phyloP scores from a whole-genome alignment of 768 basidiomycete genomes.

The Epithele typhae region DNA sequence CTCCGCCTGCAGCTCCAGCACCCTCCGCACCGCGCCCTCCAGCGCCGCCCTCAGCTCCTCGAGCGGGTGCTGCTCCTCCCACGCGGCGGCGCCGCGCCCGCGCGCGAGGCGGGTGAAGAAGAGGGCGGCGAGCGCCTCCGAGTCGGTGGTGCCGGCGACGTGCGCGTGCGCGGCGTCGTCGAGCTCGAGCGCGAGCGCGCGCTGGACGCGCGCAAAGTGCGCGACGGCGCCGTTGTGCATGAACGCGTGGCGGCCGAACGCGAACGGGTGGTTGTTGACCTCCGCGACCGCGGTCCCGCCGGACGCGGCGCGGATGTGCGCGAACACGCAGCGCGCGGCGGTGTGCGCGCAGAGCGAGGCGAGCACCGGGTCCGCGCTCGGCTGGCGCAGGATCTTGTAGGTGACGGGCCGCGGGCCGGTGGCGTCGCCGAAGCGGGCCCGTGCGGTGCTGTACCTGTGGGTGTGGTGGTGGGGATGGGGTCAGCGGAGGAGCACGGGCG shows the following conservation, averaged over 20 bases:
- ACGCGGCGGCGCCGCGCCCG: constrained; percentile 13
- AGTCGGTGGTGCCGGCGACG: constrained; percentile 29
- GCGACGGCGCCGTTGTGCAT: constrained; percentile 30
- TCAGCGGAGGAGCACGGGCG: neutral
- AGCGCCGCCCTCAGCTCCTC: constrained; percentile 20
- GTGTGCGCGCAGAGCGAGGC: constrained; percentile 23
- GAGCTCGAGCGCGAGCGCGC: constrained; percentile 11
- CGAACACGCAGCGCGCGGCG: constrained; percentile 22
- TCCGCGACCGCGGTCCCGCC: constrained; percentile 20
- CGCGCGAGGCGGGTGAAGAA: constrained; percentile 27
- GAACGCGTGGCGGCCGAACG: constrained; percentile 25
- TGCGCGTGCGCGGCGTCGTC: constrained; percentile 17
- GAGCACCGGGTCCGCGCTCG: constrained; percentile 23
- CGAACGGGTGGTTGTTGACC: constrained; percentile 25
- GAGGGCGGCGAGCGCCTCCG: constrained; percentile 27
- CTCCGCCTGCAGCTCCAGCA: constrained; percentile 23
- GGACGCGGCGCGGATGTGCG: constrained; percentile 29
- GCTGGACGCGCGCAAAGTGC: constrained; percentile 18
- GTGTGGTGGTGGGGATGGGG: neutral
- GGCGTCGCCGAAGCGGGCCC: constrained; percentile 22
- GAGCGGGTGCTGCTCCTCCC: constrained; percentile 23
- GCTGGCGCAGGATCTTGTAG: constrained; percentile 25
- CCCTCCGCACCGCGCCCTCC: constrained; percentile 22
- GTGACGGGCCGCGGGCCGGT: constrained; percentile 19
- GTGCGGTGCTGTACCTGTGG: constrained; percentile 19